Evolutionary conservation across 2,329 filamentous ascomycete genomes (phyloP).

Genomic region (Fusarium sp.): DNA sequence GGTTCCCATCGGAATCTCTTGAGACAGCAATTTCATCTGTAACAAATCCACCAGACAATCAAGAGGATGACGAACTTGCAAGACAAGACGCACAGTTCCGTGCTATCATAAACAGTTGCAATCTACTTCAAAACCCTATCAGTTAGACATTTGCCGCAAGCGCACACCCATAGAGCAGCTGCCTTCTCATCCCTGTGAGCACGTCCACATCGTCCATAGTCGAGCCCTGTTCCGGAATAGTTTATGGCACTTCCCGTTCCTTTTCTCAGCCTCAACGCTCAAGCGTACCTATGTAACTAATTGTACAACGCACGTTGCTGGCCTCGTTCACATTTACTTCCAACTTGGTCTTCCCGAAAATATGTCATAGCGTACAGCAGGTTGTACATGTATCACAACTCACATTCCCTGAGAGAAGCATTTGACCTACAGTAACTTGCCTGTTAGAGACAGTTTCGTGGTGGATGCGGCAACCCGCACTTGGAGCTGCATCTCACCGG

Average conservation of each 20-base stretch:
- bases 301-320: slow-evolving; percentile 30
- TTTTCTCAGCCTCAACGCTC: slow-evolving; percentile 40
- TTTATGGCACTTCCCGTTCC: slow-evolving; percentile 30
- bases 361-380: slow-evolving; percentile 28
- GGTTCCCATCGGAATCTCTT: slow-evolving; percentile 62
- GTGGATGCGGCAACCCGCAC: slow-evolving; percentile 19
- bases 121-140: slow-evolving; percentile 44
- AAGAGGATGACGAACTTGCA: slow-evolving; percentile 39
- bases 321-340: slow-evolving; percentile 21
- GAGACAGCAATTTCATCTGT: slow-evolving; percentile 65
- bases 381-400: slow-evolving; percentile 25
- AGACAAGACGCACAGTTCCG: slow-evolving; percentile 61
- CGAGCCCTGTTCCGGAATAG: slow-evolving; percentile 26
- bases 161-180: slow-evolving; percentile 19
- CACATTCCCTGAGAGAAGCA: slow-evolving; percentile 17
- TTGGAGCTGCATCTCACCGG: slow-evolving; percentile 34
- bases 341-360: slow-evolving; percentile 5
- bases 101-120: slow-evolving; percentile 61
- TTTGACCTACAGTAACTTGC: slow-evolving; percentile 9
- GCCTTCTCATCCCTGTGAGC: slow-evolving; percentile 25
- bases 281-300: slow-evolving; percentile 28
- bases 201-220: slow-evolving; percentile 6
- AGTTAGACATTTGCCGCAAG: slow-evolving; percentile 23
- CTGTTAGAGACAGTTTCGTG: slow-evolving; percentile 10
- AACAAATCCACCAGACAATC: slow-evolving; percentile 43